Percentiles rank a stretch among this genome's conserved stretches.
These are phyloP conservation scores for Auriculariales sp. DNA, from an alignment of 768 basidiomycete species.

Conservation along the genomic window DNA sequence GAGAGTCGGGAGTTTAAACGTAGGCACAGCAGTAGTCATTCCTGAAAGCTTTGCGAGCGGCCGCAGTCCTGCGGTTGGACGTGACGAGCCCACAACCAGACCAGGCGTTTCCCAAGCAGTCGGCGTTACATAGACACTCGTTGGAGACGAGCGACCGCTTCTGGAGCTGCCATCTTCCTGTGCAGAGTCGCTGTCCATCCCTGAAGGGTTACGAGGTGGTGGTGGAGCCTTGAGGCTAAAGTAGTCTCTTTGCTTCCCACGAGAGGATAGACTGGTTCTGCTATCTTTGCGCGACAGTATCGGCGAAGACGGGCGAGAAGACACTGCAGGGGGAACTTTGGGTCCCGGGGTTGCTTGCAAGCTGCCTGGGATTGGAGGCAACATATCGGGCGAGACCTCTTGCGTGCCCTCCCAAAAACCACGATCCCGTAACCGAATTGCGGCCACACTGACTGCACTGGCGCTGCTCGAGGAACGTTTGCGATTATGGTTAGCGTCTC, in stretches of 20 bases:
- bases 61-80: neutral
- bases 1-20: neutral
- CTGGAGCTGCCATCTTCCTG: neutral
- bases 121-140: neutral
- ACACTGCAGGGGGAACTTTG: slow-evolving; percentile 17
- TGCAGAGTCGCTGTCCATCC: neutral
- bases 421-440: slow-evolving; percentile 7
- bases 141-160: neutral
- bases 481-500: slow-evolving; percentile 1
- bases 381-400: slow-evolving; percentile 26
- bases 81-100: neutral
- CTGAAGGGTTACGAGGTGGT: neutral
- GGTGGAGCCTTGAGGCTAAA: neutral
- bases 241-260: neutral
- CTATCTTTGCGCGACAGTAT: slow-evolving; percentile 9
- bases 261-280: neutral
- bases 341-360: slow-evolving; percentile 15
- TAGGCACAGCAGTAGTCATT: neutral
- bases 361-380: slow-evolving; percentile 17
- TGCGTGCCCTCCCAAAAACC: slow-evolving; percentile 71
- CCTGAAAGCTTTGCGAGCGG: neutral
- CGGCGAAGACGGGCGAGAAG: slow-evolving; percentile 17
- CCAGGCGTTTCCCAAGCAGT: neutral
- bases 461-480: neutral
- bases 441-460: neutral